A percentile compares a stretch with the other conserved stretches of the same genome.
Conservation (phyloP, 1,139 yeast species). For the Insectozyma bohioensis region DNA sequence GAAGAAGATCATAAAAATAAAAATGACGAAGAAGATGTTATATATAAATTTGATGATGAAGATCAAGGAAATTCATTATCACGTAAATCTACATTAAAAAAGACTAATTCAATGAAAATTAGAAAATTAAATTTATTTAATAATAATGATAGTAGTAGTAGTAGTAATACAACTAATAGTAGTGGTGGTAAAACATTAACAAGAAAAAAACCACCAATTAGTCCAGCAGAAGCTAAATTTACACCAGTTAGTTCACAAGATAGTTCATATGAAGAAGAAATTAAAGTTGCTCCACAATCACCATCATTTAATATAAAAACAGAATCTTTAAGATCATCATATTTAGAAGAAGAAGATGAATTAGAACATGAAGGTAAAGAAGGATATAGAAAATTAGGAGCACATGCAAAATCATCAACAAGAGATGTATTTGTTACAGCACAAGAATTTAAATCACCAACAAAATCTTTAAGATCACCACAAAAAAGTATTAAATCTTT, state of each 20-base stretch:
- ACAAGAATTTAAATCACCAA: slow-evolving; percentile 23
- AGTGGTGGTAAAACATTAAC: no score
- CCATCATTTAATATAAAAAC: neutral
- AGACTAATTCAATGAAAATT: slow-evolving; percentile 43
- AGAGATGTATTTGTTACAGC: slow-evolving; percentile 42
- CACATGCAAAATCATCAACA: slow-evolving; percentile 20
- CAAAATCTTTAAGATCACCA: slow-evolving; percentile 5
- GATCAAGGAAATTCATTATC: slow-evolving; percentile 30
- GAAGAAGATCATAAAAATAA: slow-evolving; percentile 29
- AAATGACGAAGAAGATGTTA: slow-evolving; percentile 27
- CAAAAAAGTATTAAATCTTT: slow-evolving; percentile 9
- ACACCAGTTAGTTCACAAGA: slow-evolving; percentile 4
- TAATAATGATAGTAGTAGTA: slow-evolving; percentile 10
- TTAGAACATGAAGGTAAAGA: slow-evolving; percentile 1
- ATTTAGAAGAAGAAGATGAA: slow-evolving; percentile 2
- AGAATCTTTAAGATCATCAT: neutral
- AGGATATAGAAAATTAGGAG: slow-evolving; percentile 14
- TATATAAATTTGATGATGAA: slow-evolving; percentile 32
- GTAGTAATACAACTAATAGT: neutral
- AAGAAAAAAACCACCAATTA: slow-evolving; percentile 11
- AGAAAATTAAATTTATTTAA: slow-evolving; percentile 42
- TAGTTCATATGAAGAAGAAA: slow-evolving; percentile 1
- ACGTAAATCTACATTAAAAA: slow-evolving; percentile 40
- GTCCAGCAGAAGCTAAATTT: slow-evolving; percentile 7
- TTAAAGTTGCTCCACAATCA: no score